Evolutionary conservation across 441 rosid genomes (phyloP), one percentile per base, ranked within the genome.

Genomic region (Kokia cookei): DNA sequence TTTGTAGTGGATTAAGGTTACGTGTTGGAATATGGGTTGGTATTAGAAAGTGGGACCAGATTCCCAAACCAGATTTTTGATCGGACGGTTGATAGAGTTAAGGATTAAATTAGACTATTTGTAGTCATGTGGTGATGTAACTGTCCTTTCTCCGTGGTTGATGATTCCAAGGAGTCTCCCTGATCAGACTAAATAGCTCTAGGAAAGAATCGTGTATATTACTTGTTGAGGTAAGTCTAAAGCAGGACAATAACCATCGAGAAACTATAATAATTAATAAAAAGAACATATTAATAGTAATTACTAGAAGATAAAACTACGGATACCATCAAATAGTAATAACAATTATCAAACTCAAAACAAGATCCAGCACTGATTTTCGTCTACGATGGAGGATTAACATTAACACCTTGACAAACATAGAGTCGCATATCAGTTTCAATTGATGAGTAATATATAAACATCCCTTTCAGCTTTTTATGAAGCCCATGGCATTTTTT

Each of bases 31-130:
- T n/a, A 12, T 60, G 72, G 42, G 42, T 15, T 24, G 74, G 69
- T 48, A 42, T 47, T 55, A 73, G 22, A 22, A 69, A 73, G 80
- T 27, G 81, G 89, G 89, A 74, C 83, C 81, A 69, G 75, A 72
- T 74, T 71, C 80, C 62, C 3, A 53, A 67, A 65, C 47, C 42
- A 0, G 65, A 76, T 51, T 51, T 5, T 1, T 9, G 8, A 68
- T 84, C 83, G 0, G 68, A 78, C 80, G 83, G 86, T 78, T 17
- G 58, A 45, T 27, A 62, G 12, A 59, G 15, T 17, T 37, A 3
- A 6, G 17, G 17, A 1, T 22, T 15, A 27, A 72, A 69, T 9
- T 17, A 22, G 27, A 61, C 8, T 1, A 19, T 37, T 40, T 2
- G 11, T 15, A 54, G 53, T 65, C 77, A 53, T 77, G 79, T 76